Conservation (phyloP, 345 rosid species). For the Hibiscus syriacus region DNA sequence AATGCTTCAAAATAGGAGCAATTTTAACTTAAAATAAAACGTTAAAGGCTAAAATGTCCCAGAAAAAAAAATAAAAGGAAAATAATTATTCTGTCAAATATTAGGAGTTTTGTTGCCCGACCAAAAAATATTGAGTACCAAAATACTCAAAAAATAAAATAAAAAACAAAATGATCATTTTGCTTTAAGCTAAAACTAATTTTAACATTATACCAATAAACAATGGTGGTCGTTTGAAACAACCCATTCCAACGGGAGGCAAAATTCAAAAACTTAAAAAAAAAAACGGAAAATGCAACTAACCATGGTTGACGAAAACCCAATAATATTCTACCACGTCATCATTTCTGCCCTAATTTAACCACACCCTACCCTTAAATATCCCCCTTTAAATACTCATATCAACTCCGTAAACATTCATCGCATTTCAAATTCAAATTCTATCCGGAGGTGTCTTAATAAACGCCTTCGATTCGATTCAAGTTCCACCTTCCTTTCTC, state of each 20-base stretch:
- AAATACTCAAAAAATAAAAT: too few species aligned
- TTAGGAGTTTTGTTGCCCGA: too few species aligned
- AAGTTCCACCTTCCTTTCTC: not conserved
- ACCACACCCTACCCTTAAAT: not conserved
- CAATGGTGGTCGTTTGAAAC: too few species aligned
- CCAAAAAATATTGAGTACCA: too few species aligned
- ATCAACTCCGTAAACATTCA: not conserved
- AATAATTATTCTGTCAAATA: too few species aligned
- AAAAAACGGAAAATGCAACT: not conserved
- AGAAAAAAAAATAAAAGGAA: too few species aligned
- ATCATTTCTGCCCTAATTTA: not conserved
- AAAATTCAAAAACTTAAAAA: conserved; percentile 29
- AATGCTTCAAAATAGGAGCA: too few species aligned
- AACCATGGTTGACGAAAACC: conserved; percentile 13
- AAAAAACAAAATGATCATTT: too few species aligned
- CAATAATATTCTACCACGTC: conserved; percentile 25
- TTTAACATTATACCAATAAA: too few species aligned
- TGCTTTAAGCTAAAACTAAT: too few species aligned
- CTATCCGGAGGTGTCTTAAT: conserved; percentile 47
- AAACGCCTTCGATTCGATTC: conserved; percentile 38
- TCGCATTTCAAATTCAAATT: not conserved
- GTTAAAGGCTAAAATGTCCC: too few species aligned
- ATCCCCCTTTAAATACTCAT: conserved; percentile 19
- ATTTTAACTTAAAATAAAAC: too few species aligned
- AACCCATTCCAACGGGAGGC: conserved; percentile 29